Conservation (phyloP, 306 rosid genomes). For the Gillenia trifoliata region DNA sequence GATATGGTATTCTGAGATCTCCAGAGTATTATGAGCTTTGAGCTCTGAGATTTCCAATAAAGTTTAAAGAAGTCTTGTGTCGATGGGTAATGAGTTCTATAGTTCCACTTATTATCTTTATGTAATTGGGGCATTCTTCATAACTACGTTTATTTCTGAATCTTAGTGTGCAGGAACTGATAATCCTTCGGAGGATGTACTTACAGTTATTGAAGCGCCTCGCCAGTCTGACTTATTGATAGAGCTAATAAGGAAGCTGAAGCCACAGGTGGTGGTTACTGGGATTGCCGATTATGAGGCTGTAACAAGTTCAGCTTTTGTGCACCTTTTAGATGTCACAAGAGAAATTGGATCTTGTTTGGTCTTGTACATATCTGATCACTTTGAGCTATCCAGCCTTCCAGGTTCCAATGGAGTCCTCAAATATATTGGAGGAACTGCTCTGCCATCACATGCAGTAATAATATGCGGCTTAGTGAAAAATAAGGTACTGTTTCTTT, state of each 20-base stretch:
- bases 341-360: constrained; percentile 83
- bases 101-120: neutral
- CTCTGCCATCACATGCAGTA: constrained; percentile 81
- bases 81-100: neutral
- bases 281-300: constrained; percentile 92
- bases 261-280: constrained; percentile 94
- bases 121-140: constrained; percentile 7
- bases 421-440: constrained; percentile 69
- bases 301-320: constrained; percentile 94
- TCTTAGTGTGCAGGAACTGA: constrained; percentile 39
- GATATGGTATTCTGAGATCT: neutral
- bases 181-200: constrained; percentile 39
- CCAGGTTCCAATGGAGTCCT: constrained; percentile 92
- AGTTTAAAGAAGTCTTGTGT: too few relatives aligned
- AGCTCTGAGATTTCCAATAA: neutral
- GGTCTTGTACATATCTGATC: constrained; percentile 93
- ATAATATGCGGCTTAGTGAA: constrained; percentile 86
- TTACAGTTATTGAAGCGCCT: constrained; percentile 88
- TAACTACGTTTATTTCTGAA: constrained; percentile 18
- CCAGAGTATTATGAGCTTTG: neutral
- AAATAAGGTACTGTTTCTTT: constrained; percentile 61
- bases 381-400: constrained; percentile 95
- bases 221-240: constrained; percentile 89
- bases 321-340: constrained; percentile 74
- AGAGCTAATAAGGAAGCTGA: constrained; percentile 83